A percentile compares a stretch with the other conserved stretches of the same genome.
These are phyloP conservation scores for Ascochyta clinopodiicola DNA, from an alignment of 2,329 filamentous ascomycete species.

Conservation along the genomic window DNA sequence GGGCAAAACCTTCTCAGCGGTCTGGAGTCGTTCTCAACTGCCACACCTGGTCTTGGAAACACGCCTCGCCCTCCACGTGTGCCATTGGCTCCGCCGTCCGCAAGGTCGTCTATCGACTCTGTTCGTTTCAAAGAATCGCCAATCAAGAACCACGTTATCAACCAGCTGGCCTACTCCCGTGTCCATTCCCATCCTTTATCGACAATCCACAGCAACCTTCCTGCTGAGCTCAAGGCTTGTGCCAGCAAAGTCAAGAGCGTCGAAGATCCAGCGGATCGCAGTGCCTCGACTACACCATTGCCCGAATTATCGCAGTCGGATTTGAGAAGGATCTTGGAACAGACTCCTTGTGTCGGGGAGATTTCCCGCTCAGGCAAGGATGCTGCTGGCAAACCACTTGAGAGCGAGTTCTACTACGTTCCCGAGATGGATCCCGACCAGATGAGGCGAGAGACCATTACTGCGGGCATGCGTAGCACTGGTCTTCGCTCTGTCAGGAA, in stretches of 20 bases:
- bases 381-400: constrained; percentile 87
- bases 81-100: constrained; percentile 40
- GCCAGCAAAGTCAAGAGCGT: constrained; percentile 29
- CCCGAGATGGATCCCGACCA: constrained; percentile 84
- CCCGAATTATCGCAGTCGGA: constrained; percentile 50
- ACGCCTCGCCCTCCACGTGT: constrained; percentile 33
- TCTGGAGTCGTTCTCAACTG: constrained; percentile 75
- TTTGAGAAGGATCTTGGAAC: constrained; percentile 75
- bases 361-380: constrained; percentile 93
- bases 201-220: constrained; percentile 86
- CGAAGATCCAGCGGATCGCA: constrained; percentile 24
- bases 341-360: constrained; percentile 80
- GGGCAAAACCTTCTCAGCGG: constrained; percentile 84
- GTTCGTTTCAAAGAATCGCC: constrained; percentile 48
- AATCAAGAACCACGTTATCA: constrained; percentile 86
- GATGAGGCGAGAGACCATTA: constrained; percentile 79
- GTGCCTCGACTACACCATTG: constrained; percentile 28
- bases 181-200: constrained; percentile 91
- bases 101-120: constrained; percentile 34
- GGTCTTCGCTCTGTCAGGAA: constrained; percentile 89
- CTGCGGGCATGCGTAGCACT: constrained; percentile 85
- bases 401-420: constrained; percentile 97
- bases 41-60: constrained; percentile 60
- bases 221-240: constrained; percentile 59
- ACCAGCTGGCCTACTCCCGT: constrained; percentile 93